These are phyloP conservation scores for Malus hybrid DNA, from an alignment of 331 rosid genomes.

Conservation along the genomic window DNA sequence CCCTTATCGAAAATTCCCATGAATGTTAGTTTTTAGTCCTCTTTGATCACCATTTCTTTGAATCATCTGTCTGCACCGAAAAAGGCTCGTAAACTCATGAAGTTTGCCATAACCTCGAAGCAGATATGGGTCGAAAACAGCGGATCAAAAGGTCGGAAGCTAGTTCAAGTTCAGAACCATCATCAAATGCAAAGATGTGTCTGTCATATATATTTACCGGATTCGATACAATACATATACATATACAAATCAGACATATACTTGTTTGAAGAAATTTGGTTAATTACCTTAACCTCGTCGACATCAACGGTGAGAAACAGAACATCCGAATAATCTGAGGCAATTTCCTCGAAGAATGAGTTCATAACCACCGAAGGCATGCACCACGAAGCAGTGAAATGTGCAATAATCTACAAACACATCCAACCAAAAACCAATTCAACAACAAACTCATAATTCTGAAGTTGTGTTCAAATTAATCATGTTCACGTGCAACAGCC, in stretches of 20 bases:
- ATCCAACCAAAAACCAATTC: not conserved
- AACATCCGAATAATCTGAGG: constrained; percentile 48
- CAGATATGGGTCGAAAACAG: too few species aligned
- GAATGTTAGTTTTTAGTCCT: too few species aligned
- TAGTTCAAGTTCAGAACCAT: not conserved
- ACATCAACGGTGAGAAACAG: constrained; percentile 83
- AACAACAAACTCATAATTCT: not conserved
- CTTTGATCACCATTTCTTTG: too few species aligned
- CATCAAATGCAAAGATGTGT: not conserved
- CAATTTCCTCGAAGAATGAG: constrained; percentile 62
- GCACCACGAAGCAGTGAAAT: constrained; percentile 94
- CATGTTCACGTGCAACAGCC: too few species aligned
- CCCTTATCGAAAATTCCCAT: too few species aligned
- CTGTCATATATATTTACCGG: not conserved
- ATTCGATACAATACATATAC: not conserved
- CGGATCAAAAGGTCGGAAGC: not conserved
- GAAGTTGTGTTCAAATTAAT: too few species aligned
- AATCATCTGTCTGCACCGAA: too few species aligned
- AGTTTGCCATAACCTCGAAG: too few species aligned
- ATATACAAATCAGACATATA: not conserved
- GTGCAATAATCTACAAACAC: constrained; percentile 55
- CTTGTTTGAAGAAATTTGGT: not conserved
- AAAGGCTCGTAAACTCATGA: too few species aligned
- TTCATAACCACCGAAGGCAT: constrained; percentile 91
- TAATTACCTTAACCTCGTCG: constrained; percentile 79